Evolutionary conservation across 805 yeast genomes (phyloP).

Genomic region (Metschnikowia gelsemii): DNA sequence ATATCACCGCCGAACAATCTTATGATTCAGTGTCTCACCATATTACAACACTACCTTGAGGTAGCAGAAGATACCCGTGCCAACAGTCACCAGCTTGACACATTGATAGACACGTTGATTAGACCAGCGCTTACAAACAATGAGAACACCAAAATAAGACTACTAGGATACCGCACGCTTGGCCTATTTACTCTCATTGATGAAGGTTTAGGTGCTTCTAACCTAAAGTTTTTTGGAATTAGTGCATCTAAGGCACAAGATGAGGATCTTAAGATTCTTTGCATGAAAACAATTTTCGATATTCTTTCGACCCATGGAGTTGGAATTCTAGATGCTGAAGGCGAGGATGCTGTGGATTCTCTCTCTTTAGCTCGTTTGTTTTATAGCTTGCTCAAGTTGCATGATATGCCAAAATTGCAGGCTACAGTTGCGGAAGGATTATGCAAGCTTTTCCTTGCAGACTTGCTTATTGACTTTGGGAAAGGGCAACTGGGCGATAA

Average conservation of each 20-base stretch:
- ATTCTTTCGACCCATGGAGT: conserved; percentile 76
- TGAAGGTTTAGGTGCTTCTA: conserved; percentile 57
- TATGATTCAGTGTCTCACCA: conserved; percentile 60
- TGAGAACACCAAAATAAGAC: conserved; percentile 50
- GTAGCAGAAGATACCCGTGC: conserved; percentile 62
- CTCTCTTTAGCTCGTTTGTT: conserved; percentile 66
- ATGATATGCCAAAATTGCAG: conserved; percentile 63
- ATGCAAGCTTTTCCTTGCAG: conserved; percentile 78
- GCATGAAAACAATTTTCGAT: conserved; percentile 74
- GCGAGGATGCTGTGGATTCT: conserved; percentile 57
- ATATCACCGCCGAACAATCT: conserved; percentile 46
- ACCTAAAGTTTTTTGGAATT: conserved; percentile 63
- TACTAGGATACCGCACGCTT: conserved; percentile 71
- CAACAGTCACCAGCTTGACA: conserved; percentile 61
- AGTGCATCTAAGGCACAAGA: conserved; percentile 63
- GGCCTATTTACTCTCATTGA: conserved; percentile 81
- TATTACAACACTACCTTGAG: conserved; percentile 69
- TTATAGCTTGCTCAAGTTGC: conserved; percentile 60
- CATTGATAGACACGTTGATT: conserved; percentile 73
- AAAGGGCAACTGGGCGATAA: conserved; percentile 11
- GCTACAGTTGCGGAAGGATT: conserved; percentile 83
- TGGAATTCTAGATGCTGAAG: conserved; percentile 54
- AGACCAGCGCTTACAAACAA: conserved; percentile 61
- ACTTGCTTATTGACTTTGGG: conserved; percentile 56
- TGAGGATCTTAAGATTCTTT: conserved; percentile 57